These are phyloP conservation scores for Trypanosoma caninum DNA, from an alignment of 208 protist genomes.

Conservation along the genomic window DNA sequence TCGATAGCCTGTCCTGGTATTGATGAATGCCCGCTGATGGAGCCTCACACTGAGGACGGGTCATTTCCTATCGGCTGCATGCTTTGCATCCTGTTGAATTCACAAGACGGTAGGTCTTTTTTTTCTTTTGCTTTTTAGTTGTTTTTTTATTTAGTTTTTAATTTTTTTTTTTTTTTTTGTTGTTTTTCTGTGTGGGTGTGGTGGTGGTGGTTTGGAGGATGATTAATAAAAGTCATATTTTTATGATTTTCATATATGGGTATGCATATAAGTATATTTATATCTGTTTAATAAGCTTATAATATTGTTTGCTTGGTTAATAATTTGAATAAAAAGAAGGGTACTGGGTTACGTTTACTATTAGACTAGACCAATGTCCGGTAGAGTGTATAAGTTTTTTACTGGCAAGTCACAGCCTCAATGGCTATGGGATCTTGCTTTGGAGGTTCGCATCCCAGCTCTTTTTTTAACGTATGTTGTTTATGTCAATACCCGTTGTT, in stretches of 20 bases:
- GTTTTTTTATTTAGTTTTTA: slow-evolving; percentile 12
- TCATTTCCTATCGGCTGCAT: slow-evolving; percentile 50
- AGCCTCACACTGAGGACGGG: slow-evolving; percentile 27
- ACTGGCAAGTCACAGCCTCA: slow-evolving; percentile 75
- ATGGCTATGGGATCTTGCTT: slow-evolving; percentile 84
- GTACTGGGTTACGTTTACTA: too few relatives aligned
- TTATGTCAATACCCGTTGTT: slow-evolving; percentile 77
- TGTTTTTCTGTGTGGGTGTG: slow-evolving; percentile 1
- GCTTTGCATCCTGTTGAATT: slow-evolving; percentile 28
- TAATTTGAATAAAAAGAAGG: not conserved
- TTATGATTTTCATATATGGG: too few relatives aligned
- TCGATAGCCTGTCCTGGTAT: slow-evolving; percentile 51
- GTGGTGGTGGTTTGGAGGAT: too few relatives aligned
- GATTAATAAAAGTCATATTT: too few relatives aligned
- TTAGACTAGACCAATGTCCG: slow-evolving; percentile 22
- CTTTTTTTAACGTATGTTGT: slow-evolving; percentile 53
- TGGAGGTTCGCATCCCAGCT: slow-evolving; percentile 79
- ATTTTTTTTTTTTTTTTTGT: slow-evolving; percentile 9
- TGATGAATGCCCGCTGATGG: slow-evolving; percentile 50
- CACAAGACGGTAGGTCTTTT: slow-evolving; percentile 5
- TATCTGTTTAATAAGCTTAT: too few relatives aligned
- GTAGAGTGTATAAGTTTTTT: slow-evolving; percentile 62
- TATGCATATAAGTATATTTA: not conserved
- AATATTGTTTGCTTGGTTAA: too few relatives aligned
- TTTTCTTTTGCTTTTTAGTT: slow-evolving; percentile 2